Base-by-base conservation (phyloP, 2,329 filamentous ascomycete species). In the Fusarium abutilonis region DNA sequence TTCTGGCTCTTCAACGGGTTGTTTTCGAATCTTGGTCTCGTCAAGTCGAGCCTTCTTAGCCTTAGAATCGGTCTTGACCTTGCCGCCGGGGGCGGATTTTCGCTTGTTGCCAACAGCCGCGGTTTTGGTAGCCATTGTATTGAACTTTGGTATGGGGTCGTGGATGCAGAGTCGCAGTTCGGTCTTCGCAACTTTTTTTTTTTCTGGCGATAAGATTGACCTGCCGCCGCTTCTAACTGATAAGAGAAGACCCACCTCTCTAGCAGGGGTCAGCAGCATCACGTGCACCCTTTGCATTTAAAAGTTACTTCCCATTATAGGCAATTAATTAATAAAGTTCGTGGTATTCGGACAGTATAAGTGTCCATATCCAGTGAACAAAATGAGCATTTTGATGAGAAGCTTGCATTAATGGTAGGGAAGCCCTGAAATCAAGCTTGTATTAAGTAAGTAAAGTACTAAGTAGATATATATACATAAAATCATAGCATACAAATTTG, bases 21-120 rank as follows among this genome's bases (percentile, higher is more conserved):
- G 79, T 75, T 56, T 67, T 54, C 56, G 60, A 15, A 63, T 39
- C 62, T 74, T 73, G 48, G 67, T 46, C 53, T 75, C 70, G 21
- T 79, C 74, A 29, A 82, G 69, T 64, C 80, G 80, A 35, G 78
- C 75, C 72, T 88, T 88, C 74, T 86, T 86, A 35, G 73, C 65
- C 52, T 77, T 77, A 49, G 76, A 77, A 42, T 77, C 75, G 15
- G 76, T 66, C 46, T 73, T 78, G 40, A 78, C 75, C 72, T 83
- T 86, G 32, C 73, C 73, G 31, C 69, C 70, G 8, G 79, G 73
- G 23, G 78, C 75, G 31, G 80, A 78, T 76, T 89, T 89, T 65
- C 86, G 79, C 77, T 89, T 89, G 58, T 76, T 80, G 46, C 82
- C 82, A 32, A 75, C 74, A 41, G 76, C 75, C 49, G 78, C 75